These are phyloP conservation scores for Herpomyces periplanetae DNA, from an alignment of 2,329 filamentous ascomycete genomes.

Conservation along the genomic window DNA sequence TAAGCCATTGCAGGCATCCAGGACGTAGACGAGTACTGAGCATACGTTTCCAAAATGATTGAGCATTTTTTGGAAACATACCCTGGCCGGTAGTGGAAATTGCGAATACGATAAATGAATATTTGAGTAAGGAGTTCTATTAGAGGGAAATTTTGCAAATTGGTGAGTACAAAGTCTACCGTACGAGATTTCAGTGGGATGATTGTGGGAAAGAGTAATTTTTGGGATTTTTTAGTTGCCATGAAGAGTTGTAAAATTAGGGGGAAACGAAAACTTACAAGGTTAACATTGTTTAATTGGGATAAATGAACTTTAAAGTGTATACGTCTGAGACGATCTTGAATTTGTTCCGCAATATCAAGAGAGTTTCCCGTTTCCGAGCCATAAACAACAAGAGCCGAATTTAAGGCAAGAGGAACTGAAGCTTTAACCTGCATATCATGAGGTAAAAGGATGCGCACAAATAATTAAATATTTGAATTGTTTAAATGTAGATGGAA, in stretches of 20 bases:
- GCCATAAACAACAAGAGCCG: conserved; percentile 41
- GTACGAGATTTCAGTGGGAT: neutral
- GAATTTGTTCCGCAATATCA: conserved; percentile 56
- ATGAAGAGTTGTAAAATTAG: conserved; percentile 2
- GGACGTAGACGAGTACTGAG: conserved; percentile 34
- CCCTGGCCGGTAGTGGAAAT: conserved; percentile 81
- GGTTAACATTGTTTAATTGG: conserved; percentile 32
- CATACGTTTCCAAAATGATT: conserved; percentile 46
- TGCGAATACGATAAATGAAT: conserved; percentile 27
- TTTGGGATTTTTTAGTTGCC: conserved; percentile 4
- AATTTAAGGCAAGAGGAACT: conserved; percentile 7
- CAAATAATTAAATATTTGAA: no score
- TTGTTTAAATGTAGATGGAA: no score
- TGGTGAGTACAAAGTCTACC: conserved; percentile 2
- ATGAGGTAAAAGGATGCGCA: no score
- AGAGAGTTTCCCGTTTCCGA: conserved; percentile 84
- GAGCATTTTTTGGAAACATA: conserved; percentile 50
- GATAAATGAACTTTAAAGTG: conserved; percentile 34
- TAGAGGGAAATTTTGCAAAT: conserved; percentile 2
- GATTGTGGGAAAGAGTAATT: neutral
- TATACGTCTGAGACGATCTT: conserved; percentile 28
- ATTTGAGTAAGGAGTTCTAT: conserved; percentile 10
- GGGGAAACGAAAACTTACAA: conserved; percentile 17
- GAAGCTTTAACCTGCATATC: no score
- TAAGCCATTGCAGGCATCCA: conserved; percentile 22